Percentiles rank a stretch among this genome's conserved stretches.
Conservation (phyloP, 768 basidiomycete genomes). For the Amanita polypyramis region DNA sequence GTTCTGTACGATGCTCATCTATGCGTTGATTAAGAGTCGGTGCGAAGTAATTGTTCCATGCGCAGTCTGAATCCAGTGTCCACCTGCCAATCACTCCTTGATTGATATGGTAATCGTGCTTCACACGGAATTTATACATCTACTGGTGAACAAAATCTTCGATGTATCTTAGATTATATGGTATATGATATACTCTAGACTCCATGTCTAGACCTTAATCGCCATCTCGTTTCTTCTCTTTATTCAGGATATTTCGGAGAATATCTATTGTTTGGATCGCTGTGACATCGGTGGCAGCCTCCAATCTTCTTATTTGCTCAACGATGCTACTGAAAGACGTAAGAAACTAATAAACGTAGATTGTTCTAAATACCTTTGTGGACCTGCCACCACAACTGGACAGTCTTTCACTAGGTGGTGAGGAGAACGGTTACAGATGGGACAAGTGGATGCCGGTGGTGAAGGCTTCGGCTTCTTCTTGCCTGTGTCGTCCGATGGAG, state of each 20-base stretch:
- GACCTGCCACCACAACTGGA: conserved; percentile 40
- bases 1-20: conserved; percentile 2
- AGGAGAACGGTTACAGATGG: conserved; percentile 34
- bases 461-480: conserved; percentile 29
- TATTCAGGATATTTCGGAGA: conserved; percentile 7
- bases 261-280: background rate
- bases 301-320: background rate
- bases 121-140: conserved; percentile 4
- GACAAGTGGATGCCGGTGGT: conserved; percentile 23
- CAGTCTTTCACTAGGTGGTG: conserved; percentile 45
- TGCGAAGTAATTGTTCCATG: conserved; percentile 4
- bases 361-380: conserved; percentile 33
- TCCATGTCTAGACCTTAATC: background rate
- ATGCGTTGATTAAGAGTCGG: background rate
- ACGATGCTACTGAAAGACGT: background rate
- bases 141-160: background rate
- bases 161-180: background rate
- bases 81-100: background rate
- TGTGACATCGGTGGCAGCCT: background rate
- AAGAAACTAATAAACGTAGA: background rate
- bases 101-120: conserved; percentile 2
- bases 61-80: background rate
- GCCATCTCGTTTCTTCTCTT: conserved; percentile 3
- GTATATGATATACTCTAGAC: background rate
- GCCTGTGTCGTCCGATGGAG: conserved; percentile 13